Base-by-base conservation (phyloP, 2,329 filamentous ascomycete species). In the Alternaria burnsii region DNA sequence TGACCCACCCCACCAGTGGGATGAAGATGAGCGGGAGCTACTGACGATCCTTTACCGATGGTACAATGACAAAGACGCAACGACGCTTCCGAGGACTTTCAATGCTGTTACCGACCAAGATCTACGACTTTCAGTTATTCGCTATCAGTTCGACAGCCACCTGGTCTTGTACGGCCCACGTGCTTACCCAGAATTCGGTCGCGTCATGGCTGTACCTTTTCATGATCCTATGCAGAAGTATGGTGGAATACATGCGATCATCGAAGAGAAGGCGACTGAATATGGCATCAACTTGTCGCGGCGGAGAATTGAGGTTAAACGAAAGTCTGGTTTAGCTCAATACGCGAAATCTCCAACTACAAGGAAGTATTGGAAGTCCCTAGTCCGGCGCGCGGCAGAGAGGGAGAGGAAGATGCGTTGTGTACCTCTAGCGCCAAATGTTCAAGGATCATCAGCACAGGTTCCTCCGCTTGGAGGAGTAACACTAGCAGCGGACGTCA, bases 21-120 rank as follows among this genome's bases (percentile, higher is more conserved):
- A 55, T 0, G 30, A 50, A 1, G 55, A 63, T 1, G 62, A 69
- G 7, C 22, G 62, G 6, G 52, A 57, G 9, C 50, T 71, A 0
- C 22, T 71, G 0, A 59, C 58, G 0, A 34, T 66, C 0, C 9
- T 71, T 0, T 61, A 60, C 3, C 47, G 68, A 11, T 71, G 61
- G 50, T 69, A 63, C 5, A 10, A 20, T 0, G 16, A 41, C 16
- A 3, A 44, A 0, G 14, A 22, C 1, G 16, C 3, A 5, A 22
- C 12, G 14, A 32, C n/a, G 2, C 64, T 56, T 4, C 48, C 62
- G 0, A n/a, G 40, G 0, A 24, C 62, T 0, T 71, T 68, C 55
- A 71, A 71, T 12, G n/a, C 43, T 0, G 36, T 61, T 3, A 61
- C 59, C 0, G 47, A 47, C 16, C 34, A n/a, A n/a, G 16, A 38